Conservation (phyloP, 768 basidiomycete genomes). For the Tulasnella sp. region DNA sequence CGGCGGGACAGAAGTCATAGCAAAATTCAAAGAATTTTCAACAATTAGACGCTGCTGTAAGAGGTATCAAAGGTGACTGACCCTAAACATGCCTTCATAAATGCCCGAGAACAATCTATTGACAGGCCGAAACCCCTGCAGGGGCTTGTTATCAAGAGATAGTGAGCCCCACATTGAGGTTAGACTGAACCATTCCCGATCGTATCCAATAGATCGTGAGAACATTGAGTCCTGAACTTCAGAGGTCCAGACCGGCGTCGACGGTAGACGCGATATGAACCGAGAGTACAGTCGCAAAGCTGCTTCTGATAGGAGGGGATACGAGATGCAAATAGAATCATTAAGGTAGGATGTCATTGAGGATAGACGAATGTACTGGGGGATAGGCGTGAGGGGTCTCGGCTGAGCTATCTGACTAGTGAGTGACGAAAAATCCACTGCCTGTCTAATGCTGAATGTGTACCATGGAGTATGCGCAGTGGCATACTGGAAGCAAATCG, state of each 20-base stretch:
- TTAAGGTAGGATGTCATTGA: slow-evolving; percentile 6
- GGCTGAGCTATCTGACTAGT: no score
- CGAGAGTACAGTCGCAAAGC: slow-evolving; percentile 6
- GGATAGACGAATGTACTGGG: slow-evolving; percentile 1
- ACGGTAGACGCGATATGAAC: no score
- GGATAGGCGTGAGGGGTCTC: slow-evolving; percentile 11
- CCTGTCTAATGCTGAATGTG: no score
- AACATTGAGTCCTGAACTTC: no score
- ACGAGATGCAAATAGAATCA: slow-evolving; percentile 1
- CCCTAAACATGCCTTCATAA: slow-evolving; percentile 52
- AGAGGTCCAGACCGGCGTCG: no score
- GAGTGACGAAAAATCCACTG: no score
- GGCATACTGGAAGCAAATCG: slow-evolving; percentile 6
- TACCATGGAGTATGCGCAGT: slow-evolving; percentile 9
- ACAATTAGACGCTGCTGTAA: background rate
- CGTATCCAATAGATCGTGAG: slow-evolving; percentile 34
- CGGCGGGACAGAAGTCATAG: no score
- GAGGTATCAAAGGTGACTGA: slow-evolving; percentile 26
- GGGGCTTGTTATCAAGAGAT: slow-evolving; percentile 17
- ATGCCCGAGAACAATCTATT: slow-evolving; percentile 42
- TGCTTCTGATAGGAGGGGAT: slow-evolving; percentile 5
- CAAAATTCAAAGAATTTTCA: no score
- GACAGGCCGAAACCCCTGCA: slow-evolving; percentile 31
- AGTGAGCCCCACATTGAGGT: slow-evolving; percentile 35
- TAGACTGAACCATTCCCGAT: slow-evolving; percentile 46